Evolutionary conservation across 2,329 filamentous ascomycete species (phyloP), one percentile per base, ranked within the genome.

Genomic region (Cytospora mali): DNA sequence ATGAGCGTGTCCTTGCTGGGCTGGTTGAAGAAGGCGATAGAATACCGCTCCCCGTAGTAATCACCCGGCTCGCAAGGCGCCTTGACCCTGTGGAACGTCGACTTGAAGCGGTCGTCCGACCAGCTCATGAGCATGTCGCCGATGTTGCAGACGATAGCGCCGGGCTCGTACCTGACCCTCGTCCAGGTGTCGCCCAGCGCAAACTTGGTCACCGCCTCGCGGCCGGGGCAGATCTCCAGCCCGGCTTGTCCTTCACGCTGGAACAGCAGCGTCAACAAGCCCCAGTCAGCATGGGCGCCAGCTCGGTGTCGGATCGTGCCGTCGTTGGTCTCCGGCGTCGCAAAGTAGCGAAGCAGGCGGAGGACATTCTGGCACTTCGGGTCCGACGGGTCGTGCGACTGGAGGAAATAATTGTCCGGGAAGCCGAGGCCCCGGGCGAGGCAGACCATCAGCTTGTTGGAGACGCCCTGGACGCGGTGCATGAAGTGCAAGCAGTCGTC

Each of bases 1-100:
- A 85, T 84, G 62, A 75, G 68, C 1, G 78, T 76, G 69, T 84
- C 80, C 67, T 77, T 79, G 68, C 79, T 81, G 1, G 83, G 81
- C 75, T 87, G 84, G 63, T 86, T 86, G 73, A 87, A 86, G 66
- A 81, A 86, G 0, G 84, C 84, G 67, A 87, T 84, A 66, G 80
- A 83, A 68, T 84, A 86, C 49, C 84, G 76, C 65, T 81, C 79
- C 3, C 81, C 81, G 66, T 78, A 85, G 68, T 79, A 84, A 61
- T 76, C 75, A 1, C 67, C 69, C 67, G 81, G 77, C 55, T 66
- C 64, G 10, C 51, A 59, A 21, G 64, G 64, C 23, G 64, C 64
- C 33, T 66, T 66, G 46, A 86, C 83, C 1, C 83, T 76, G 70
- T 86, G 84, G 61, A 85, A 85, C 0, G 83, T 85, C 27, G 79